phyloP scores from a whole-genome alignment of 768 basidiomycete species.

The Galerina sulciceps region DNA sequence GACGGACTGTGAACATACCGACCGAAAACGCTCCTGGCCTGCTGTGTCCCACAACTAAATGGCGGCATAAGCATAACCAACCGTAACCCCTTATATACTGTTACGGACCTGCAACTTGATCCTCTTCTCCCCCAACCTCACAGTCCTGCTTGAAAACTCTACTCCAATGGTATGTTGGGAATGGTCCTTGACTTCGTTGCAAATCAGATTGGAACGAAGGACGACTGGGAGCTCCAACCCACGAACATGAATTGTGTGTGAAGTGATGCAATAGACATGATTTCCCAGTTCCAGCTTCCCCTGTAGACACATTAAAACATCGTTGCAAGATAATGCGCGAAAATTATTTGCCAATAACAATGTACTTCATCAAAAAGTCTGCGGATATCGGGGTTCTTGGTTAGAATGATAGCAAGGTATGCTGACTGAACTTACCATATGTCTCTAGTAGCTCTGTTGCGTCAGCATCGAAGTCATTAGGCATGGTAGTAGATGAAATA shows the following conservation, averaged over 20 bases:
- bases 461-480: slow-evolving; percentile 74
- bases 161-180: slow-evolving; percentile 99
- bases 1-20: slow-evolving; percentile 8
- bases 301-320: slow-evolving; percentile 41
- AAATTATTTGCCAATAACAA: slow-evolving; percentile 78
- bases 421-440: slow-evolving; percentile 64
- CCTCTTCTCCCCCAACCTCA: slow-evolving; percentile 91
- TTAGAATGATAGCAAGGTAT: neutral
- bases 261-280: slow-evolving; percentile 97
- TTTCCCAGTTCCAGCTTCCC: slow-evolving; percentile 97
- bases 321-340: slow-evolving; percentile 6
- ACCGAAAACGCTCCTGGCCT: slow-evolving; percentile 95
- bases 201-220: slow-evolving; percentile 5
- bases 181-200: slow-evolving; percentile 84
- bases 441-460: slow-evolving; percentile 94
- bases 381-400: slow-evolving; percentile 22
- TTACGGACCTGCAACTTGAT: slow-evolving; percentile 89
- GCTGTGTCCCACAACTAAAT: slow-evolving; percentile 94
- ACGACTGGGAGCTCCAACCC: slow-evolving; percentile 1
- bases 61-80: slow-evolving; percentile 22
- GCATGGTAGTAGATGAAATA: slow-evolving; percentile 48
- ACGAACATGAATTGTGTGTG: slow-evolving; percentile 92
- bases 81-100: slow-evolving; percentile 8
- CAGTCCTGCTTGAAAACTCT: slow-evolving; percentile 93
- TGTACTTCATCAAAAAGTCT: slow-evolving; percentile 99